Evolutionary conservation across 1,139 yeast genomes (phyloP), one percentile per base, ranked within the genome.

Genomic region (Kodamaea plutei): DNA sequence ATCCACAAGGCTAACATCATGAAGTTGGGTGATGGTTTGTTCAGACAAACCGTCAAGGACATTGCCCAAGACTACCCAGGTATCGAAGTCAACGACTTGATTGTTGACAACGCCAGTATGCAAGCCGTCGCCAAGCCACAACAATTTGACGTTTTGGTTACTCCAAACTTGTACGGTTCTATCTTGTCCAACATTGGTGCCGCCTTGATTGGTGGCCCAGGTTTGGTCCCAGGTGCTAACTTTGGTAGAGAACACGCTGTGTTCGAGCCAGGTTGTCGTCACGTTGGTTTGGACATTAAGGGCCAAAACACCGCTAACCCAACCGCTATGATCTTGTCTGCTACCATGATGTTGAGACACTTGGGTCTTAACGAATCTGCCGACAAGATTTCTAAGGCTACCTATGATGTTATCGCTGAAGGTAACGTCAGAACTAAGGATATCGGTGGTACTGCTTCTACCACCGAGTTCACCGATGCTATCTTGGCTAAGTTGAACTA

Each of bases 251-350:
- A 91, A 57, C 82, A 84, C 63, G 97, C 98, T 38, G 93, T 91
- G 44, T 91, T 91, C 64, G 98, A 91, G 74, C 98, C 98, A 52
- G 98, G 97, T 65, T 89, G 96, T 71, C 84, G 97, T 76, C 98
- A 91, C 71, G 97, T 89, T 54, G 98, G 97, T 65, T 76, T 88
- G 54, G 97, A 89, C 67, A 84, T 91, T 61, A 76, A 85, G 73
- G 96, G 95, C 58, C 79, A 84, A 66, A 84, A 87, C 73, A 74
- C 84, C 45, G 97, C 97, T 47, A 91, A 91, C 79, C 98, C 98
- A 63, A 87, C 97, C 42, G 97, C 96, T 50, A 83, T 89, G 93
- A 83, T 89, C 54, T 75, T 89, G 56, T 85, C 95, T 38, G 77
- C 95, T 32, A 67, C 89, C 45, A 80, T 89, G 84, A 65, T 89